Base-by-base conservation (phyloP, 768 basidiomycete species). In the Tulasnella sp. region DNA sequence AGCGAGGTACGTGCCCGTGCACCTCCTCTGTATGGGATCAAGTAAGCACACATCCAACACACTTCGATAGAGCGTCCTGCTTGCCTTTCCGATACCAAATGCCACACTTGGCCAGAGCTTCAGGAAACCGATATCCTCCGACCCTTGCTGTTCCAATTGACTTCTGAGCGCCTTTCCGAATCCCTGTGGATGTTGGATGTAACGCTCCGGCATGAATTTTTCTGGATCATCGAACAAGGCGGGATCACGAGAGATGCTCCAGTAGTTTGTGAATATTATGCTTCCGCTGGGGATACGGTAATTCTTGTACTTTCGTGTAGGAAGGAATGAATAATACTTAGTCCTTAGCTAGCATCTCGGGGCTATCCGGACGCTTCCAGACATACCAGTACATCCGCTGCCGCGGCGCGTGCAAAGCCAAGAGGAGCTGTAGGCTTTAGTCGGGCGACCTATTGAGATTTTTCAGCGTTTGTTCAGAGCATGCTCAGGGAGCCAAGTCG, bases 191-290 rank as follows among this genome's bases (percentile, higher is more conserved):
- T 75, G 74, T 9, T 75, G 28, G 28, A 75, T 75, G 28, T 41
- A 75, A 28, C 74, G 31, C 40, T 75, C 74, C n/a, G 74, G 74
- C 74, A 34, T 75, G 74, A 75, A 75, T 28, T 41, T 24, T 5
- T 75, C 40, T 3, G 75, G 75, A 7, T 76, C 75, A 24, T 76
- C 75, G n/a, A 42, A 76, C 46, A 76, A 42, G 41, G 14, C 40
- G 5, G 41, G 34, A 76, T 76, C 75, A 3, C 42, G 75, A 31
- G 31, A 41, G 31, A 76, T 41, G 75, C 34, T 31, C 42, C 48
- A 76, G 16, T 28, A 46, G 40, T 76, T 76, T 7, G 22, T 54
- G 48, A 76, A 76, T 20, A 76, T 3, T 37, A 76, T 48, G 46
- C 42, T 54, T 11, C 48, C 75, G 5, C 24, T 22, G 24, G 75